Conservation (phyloP, 768 basidiomycete species). For the Hirschioporus abietinus region DNA sequence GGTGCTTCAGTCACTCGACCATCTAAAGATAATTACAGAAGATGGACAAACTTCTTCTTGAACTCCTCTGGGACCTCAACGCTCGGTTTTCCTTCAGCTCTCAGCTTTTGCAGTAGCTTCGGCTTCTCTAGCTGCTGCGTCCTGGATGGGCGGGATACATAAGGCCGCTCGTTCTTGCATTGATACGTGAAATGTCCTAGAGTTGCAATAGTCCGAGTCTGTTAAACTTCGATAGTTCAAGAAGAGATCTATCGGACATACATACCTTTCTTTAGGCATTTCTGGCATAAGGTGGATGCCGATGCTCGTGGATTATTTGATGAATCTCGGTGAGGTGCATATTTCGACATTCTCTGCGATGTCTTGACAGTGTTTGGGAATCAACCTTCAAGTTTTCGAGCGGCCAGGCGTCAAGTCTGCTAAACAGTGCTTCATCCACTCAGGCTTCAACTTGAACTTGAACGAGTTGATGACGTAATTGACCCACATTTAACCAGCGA, state of each 20-base stretch:
- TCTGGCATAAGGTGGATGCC: constrained; percentile 72
- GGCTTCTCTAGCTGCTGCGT: constrained; percentile 85
- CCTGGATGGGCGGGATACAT: constrained; percentile 84
- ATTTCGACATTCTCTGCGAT: constrained; percentile 59
- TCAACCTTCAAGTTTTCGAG: neutral
- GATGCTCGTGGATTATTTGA: constrained; percentile 59
- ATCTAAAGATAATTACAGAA: neutral
- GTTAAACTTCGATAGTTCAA: neutral
- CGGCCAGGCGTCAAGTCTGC: no score
- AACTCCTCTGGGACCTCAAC: constrained; percentile 91
- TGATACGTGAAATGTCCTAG: constrained; percentile 88
- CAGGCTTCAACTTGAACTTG: no score
- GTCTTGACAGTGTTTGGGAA: neutral
- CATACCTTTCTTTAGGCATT: constrained; percentile 67
- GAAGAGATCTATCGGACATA: constrained; percentile 9
- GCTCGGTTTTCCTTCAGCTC: constrained; percentile 65
- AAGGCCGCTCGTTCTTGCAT: constrained; percentile 78
- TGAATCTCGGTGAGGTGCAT: constrained; percentile 64
- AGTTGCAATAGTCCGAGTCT: neutral
- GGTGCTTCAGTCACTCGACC: neutral
- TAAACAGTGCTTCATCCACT: no score
- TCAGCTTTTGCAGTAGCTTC: constrained; percentile 56
- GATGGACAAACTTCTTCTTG: constrained; percentile 54
- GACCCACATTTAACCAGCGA: no score
- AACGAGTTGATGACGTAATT: no score